Conservation (phyloP, 441 rosid species). For the Lepidium campestre region DNA sequence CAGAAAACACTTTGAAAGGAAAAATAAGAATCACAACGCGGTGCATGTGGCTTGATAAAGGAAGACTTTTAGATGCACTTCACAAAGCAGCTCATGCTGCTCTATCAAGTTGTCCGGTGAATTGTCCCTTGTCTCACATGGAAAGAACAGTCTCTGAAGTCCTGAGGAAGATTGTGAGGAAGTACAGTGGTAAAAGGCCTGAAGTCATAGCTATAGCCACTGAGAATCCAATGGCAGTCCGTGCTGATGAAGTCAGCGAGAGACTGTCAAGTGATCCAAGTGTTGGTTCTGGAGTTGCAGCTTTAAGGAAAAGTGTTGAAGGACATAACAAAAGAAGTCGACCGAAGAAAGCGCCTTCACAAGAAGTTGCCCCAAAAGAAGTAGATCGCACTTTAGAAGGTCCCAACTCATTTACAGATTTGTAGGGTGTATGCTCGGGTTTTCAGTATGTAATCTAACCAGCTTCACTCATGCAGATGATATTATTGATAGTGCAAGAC, state of each 20-base stretch:
- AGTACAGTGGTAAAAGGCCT: constrained; percentile 92
- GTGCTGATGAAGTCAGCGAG: constrained; percentile 62
- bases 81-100: constrained; percentile 92
- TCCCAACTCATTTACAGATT: constrained; percentile 13
- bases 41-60: constrained; percentile 96
- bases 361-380: constrained; percentile 28
- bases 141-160: constrained; percentile 83
- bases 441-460: not conserved
- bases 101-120: constrained; percentile 85
- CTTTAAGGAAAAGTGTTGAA: constrained; percentile 48
- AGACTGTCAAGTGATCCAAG: constrained; percentile 60
- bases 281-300: constrained; percentile 48
- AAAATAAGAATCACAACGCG: constrained; percentile 93
- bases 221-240: constrained; percentile 74
- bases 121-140: constrained; percentile 80
- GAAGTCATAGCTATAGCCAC: constrained; percentile 79
- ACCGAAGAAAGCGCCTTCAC: constrained; percentile 27
- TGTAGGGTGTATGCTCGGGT: not conserved
- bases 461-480: constrained; percentile 33
- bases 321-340: constrained; percentile 35
- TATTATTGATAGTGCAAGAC: constrained; percentile 30
- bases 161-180: constrained; percentile 87
- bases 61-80: constrained; percentile 87
- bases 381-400: constrained; percentile 22
- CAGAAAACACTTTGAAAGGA: constrained; percentile 64